Evolutionary conservation across 495 filamentous ascomycete species (phyloP).

Genomic region (Trichoderma erinaceum): DNA sequence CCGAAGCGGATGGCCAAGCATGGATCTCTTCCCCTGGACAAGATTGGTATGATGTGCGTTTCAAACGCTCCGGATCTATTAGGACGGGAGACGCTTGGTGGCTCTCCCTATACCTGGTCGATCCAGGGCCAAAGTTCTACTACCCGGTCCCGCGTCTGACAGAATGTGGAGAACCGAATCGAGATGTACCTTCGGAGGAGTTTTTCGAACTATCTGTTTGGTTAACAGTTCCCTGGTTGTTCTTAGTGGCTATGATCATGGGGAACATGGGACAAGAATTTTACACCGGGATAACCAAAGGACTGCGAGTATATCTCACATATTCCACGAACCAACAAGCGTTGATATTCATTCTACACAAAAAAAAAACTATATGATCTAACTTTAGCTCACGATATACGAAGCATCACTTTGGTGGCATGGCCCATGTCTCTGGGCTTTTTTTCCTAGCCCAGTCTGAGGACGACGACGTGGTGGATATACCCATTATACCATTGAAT

Average conservation of each 20-base stretch:
- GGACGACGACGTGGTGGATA: constrained; percentile 6
- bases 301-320: background rate
- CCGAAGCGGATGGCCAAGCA: constrained; percentile 1
- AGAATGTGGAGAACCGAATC: background rate
- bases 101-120: background rate
- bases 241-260: background rate
- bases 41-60: background rate
- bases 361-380: background rate
- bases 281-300: background rate
- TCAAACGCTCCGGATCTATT: background rate
- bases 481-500: constrained; percentile 12
- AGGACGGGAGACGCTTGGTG: background rate
- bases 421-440: background rate
- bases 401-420: background rate
- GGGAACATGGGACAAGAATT: background rate
- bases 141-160: background rate
- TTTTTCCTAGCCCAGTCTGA: background rate
- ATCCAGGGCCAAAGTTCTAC: background rate
- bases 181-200: background rate
- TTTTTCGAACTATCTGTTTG: background rate
- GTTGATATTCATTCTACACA: too few species aligned
- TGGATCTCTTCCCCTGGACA: background rate
- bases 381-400: background rate
- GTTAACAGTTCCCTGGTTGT: background rate
- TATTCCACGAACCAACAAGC: background rate